Evolutionary conservation across 805 yeast genomes (phyloP).

Genomic region (Candida piceae): DNA sequence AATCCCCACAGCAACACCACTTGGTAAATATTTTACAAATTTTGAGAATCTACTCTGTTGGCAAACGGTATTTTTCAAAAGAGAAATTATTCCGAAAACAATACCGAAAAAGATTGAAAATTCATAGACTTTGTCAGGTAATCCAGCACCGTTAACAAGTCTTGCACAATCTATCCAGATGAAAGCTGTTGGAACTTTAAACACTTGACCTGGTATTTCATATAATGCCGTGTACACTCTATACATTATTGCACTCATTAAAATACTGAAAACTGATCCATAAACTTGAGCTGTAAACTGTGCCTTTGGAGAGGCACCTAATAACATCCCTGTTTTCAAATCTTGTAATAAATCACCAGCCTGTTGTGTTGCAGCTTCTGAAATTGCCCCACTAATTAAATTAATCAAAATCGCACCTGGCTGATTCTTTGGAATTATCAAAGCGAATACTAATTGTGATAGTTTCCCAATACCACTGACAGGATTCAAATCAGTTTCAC

Average conservation of each 20-base stretch:
- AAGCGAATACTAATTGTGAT: conserved; percentile 83
- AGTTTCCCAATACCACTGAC: conserved; percentile 95
- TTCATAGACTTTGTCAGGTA: conserved; percentile 72
- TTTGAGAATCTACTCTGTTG: conserved; percentile 24
- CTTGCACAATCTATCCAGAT: conserved; percentile 97
- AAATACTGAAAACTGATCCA: conserved; percentile 81
- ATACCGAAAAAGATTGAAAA: conserved; percentile 59
- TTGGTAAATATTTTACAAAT: conserved; percentile 62
- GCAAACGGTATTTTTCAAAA: conserved; percentile 52
- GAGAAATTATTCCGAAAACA: conserved; percentile 63
- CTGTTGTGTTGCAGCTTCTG: conserved; percentile 99
- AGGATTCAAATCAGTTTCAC: conserved; percentile 95
- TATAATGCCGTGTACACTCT: conserved; percentile 75
- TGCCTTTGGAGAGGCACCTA: conserved; percentile 89
- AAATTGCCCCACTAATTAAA: conserved; percentile 91
- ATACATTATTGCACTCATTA: conserved; percentile 79
- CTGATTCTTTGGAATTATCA: conserved; percentile 65
- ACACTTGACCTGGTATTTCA: conserved; percentile 75
- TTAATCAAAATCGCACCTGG: conserved; percentile 83
- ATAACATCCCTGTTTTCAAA: conserved; percentile 84
- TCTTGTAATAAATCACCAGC: conserved; percentile 99
- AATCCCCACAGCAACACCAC: conserved; percentile 96
- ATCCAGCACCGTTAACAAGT: conserved; percentile 82
- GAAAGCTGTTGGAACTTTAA: conserved; percentile 90
- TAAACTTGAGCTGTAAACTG: conserved; percentile 87